Conservation (phyloP, 768 basidiomycete genomes). For the Mrakia gelida region DNA sequence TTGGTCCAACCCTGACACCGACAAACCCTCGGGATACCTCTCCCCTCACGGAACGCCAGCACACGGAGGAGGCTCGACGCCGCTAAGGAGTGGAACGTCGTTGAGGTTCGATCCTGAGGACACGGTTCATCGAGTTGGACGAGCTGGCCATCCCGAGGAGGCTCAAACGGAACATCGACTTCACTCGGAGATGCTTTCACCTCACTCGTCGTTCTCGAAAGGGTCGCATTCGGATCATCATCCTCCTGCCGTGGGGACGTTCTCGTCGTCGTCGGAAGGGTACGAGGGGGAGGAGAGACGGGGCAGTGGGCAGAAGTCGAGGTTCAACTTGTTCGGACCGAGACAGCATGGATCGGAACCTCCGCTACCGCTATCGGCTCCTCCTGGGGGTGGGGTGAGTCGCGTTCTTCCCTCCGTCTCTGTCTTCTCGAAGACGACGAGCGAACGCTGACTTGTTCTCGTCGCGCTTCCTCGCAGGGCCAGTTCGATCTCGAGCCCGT, state of each 20-base stretch:
- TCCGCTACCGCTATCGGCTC: neutral
- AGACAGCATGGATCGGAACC: neutral
- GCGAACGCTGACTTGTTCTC: neutral
- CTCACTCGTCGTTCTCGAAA: conserved; percentile 3
- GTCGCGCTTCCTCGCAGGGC: neutral
- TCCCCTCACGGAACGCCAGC: conserved; percentile 31
- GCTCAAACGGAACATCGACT: conserved; percentile 36
- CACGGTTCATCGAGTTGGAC: conserved; percentile 43
- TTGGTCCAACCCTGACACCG: conserved; percentile 6
- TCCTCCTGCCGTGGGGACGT: conserved; percentile 4
- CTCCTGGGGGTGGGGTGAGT: neutral
- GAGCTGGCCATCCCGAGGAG: conserved; percentile 35
- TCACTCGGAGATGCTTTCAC: conserved; percentile 22
- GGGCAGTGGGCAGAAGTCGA: neutral
- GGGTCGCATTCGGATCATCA: neutral
- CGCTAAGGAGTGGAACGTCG: neutral
- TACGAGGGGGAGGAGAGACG: neutral
- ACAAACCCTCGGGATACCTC: conserved; percentile 31
- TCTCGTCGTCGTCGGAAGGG: neutral
- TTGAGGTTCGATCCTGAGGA: conserved; percentile 44
- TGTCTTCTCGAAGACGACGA: neutral
- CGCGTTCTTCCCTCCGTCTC: neutral
- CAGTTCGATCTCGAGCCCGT: neutral
- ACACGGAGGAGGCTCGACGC: neutral
- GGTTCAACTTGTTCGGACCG: neutral